Base-by-base conservation (phyloP, 345 rosid genomes). In the Citrus hindsii region DNA sequence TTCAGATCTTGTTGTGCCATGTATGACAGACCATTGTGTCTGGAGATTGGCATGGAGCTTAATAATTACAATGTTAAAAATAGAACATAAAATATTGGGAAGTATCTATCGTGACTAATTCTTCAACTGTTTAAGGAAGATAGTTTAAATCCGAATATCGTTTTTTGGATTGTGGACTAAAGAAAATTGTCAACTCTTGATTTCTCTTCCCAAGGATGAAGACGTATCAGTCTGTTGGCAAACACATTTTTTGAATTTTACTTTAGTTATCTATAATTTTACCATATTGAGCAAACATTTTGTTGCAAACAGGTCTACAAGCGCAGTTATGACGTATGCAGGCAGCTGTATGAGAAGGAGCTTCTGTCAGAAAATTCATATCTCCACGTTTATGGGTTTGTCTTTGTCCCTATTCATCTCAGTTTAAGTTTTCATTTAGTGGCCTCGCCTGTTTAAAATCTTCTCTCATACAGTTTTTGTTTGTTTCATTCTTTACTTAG, bases 271-370 rank as follows among this genome's bases (percentile, higher is more conserved):
- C 67, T 53, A 40, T 61, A 32, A 5, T n/a, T 6, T 53, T 69
- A 28, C 56, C 58, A 32, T 73, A 18, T 46, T 80, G 65, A 72
- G 61, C 38, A 59, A 42, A 38, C 40, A 24, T 67, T 13, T 78
- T 71, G 64, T 75, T 85, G 69, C 58, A 78, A 67, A 59, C 90
- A 96, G 99, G 98, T 91, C 66, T 92, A 92, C 89, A 87, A 88
- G 81, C 91, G 97, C 78, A 92, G 98, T 80, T 86, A 82, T 80
- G 95, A 90, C 73, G 81, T 92, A 77, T 93, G 99, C 85, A 78
- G 81, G 88, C 93, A 90, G 83, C 81, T 95, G 38, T 93, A 93
- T 83, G 95, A 92, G 85, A 95, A 91, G 84, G 99, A 95, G 86
- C 89, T 93, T 82, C 78, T 89, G 82, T 89, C 91, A 38, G 91